These are phyloP conservation scores for Byssochlamys sp. DNA, from an alignment of 2,329 filamentous ascomycete species.

Conservation along the genomic window DNA sequence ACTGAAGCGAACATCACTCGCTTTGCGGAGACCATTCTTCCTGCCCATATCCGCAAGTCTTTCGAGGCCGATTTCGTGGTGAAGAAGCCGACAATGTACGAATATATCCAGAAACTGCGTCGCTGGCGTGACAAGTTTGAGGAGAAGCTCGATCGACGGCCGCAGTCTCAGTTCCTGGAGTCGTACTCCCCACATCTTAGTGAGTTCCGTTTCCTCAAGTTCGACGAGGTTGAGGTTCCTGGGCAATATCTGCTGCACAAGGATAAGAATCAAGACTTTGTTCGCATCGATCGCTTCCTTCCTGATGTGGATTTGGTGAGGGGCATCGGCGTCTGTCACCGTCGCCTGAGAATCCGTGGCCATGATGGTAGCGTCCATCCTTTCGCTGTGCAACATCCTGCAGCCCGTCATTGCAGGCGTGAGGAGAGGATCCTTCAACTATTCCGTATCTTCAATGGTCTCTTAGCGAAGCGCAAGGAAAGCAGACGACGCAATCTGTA, in stretches of 20 bases:
- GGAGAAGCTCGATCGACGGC: constrained; percentile 83
- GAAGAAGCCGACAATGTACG: constrained; percentile 92
- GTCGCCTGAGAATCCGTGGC: constrained; percentile 87
- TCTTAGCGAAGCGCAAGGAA: constrained; percentile 85
- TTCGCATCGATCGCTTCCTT: constrained; percentile 92
- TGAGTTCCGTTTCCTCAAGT: constrained; percentile 95
- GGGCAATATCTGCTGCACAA: constrained; percentile 95
- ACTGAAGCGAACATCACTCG: constrained; percentile 95
- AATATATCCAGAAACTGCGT: constrained; percentile 94
- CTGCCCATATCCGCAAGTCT: constrained; percentile 84
- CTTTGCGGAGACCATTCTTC: constrained; percentile 92
- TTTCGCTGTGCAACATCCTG: constrained; percentile 93
- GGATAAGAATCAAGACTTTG: constrained; percentile 98
- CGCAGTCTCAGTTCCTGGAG: constrained; percentile 66
- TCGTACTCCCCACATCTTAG: constrained; percentile 81
- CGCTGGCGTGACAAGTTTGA: constrained; percentile 97
- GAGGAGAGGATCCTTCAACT: constrained; percentile 93
- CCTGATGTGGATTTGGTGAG: constrained; percentile 89
- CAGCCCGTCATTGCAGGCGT: constrained; percentile 78
- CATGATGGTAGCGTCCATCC: constrained; percentile 95
- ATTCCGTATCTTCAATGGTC: constrained; percentile 94
- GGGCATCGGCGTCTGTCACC: constrained; percentile 80
- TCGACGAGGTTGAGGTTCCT: constrained; percentile 95
- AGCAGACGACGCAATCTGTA: constrained; percentile 85
- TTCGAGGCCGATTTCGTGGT: constrained; percentile 96